Evolutionary conservation across 1,284 basidiomycete genomes (phyloP), one percentile per base, ranked within the genome.

Genomic region (Xerocomus amazonicus): DNA sequence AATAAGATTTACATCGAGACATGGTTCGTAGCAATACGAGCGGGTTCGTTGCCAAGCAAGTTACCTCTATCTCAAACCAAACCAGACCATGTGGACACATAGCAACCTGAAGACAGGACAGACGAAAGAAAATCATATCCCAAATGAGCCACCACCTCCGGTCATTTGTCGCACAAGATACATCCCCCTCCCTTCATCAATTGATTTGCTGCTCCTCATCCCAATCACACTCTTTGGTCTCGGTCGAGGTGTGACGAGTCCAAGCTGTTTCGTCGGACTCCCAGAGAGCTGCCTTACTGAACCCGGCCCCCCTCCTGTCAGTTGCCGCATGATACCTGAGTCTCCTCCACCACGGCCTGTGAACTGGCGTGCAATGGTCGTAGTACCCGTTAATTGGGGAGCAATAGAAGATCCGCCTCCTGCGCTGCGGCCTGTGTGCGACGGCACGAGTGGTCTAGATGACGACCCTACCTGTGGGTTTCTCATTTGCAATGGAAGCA

Each of bases 311-410:
- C 81, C 81, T 14, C 87, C 85, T 0, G 85, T 85, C 53, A 84
- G 64, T 58, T 88, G 84, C 53, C 76, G 69, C 48, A 78, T 58
- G 40, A 85, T 57, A 43, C 68, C 70, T n/a, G 70, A 65, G 52
- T 81, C 78, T 13, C 65, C 67, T 17, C 63, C 63, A 13, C 74
- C 70, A 31, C 84, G 56, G 23, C 85, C 86, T 6, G 86, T 90
- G 57, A 88, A 84, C 64, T 90, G 87, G 41, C 83, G 75, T 0
- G 84, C 83, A 49, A 89, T 73, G 4, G 85, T 87, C 3, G 85
- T 87, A 4, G 79, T 81, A 4, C 84, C 84, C 17, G 84, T 87
- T 43, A 70, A 63, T 59, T 88, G 86, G 29, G 79, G 66, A 5
- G 66, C 60, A 27, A 85, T 56, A 41, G 67, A 61, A 17, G 65